Conservation (phyloP, 2,329 filamentous ascomycete genomes). For the Zarea fungicola region DNA sequence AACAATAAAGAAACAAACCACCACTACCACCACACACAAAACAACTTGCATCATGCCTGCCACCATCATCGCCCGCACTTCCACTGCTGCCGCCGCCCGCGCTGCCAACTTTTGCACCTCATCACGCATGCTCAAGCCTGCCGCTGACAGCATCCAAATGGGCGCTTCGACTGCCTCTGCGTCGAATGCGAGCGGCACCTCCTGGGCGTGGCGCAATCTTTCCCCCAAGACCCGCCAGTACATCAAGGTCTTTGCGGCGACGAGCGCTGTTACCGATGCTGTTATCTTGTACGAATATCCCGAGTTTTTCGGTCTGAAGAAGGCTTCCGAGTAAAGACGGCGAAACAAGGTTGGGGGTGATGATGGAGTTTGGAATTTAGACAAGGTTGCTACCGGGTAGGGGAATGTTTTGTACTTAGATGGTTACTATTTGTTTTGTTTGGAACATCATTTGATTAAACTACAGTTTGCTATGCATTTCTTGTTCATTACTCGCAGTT, state of each 20-base stretch:
- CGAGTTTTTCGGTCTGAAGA: conserved; percentile 1
- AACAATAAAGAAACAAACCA: background rate
- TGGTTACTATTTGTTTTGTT: no score
- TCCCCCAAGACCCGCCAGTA: conserved; percentile 8
- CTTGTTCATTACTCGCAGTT: no score
- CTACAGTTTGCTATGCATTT: no score
- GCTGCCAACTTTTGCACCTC: conserved; percentile 5
- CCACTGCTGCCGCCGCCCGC: background rate
- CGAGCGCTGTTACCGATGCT: conserved; percentile 1
- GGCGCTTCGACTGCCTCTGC: background rate
- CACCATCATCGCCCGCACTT: background rate
- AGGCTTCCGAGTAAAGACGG: background rate
- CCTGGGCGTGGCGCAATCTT: conserved; percentile 11
- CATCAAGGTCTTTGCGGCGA: background rate
- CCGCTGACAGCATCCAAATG: background rate
- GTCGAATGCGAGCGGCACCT: background rate
- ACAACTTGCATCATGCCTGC: conserved; percentile 7
- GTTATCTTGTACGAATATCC: conserved; percentile 10
- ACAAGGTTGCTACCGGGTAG: no score
- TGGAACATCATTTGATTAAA: no score
- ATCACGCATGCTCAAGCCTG: background rate
- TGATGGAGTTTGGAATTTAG: background rate
- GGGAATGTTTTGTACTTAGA: no score
- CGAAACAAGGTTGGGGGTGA: background rate
- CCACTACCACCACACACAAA: background rate